These are phyloP conservation scores for Corylus heterophylla DNA, from an alignment of 306 rosid genomes.

Conservation along the genomic window DNA sequence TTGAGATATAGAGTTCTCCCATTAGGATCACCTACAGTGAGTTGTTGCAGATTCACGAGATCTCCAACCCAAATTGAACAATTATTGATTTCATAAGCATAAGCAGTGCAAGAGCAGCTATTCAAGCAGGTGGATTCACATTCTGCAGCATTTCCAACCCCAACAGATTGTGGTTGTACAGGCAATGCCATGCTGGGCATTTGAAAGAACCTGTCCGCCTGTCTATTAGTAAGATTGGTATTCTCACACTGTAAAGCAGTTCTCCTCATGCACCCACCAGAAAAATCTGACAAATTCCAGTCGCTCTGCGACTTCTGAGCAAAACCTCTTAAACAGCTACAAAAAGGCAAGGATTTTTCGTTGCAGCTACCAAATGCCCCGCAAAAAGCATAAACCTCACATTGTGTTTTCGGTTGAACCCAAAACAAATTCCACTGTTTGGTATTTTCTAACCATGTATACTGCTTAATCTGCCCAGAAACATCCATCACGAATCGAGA, in stretches of 20 bases:
- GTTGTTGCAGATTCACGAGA: slow-evolving; percentile 55
- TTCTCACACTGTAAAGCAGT: slow-evolving; percentile 15
- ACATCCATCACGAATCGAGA: background rate
- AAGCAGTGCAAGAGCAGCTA: slow-evolving; percentile 60
- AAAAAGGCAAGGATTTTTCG: background rate
- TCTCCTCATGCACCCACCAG: background rate
- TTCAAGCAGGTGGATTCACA: slow-evolving; percentile 54
- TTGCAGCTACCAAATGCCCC: background rate
- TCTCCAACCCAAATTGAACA: slow-evolving; percentile 65
- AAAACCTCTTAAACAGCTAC: background rate
- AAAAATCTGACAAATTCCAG: background rate
- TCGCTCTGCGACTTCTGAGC: background rate
- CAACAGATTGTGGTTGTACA: slow-evolving; percentile 14
- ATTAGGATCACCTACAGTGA: slow-evolving; percentile 28
- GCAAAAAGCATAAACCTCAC: background rate
- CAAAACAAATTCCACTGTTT: background rate
- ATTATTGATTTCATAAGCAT: slow-evolving; percentile 34
- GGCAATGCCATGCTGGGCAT: slow-evolving; percentile 40
- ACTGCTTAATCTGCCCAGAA: background rate
- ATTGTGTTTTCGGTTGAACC: background rate
- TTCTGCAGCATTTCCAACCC: slow-evolving; percentile 31
- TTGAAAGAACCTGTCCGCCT: slow-evolving; percentile 39
- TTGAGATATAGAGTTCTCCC: slow-evolving; percentile 49
- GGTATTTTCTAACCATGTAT: background rate
- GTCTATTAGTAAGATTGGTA: slow-evolving; percentile 15